Evolutionary conservation across 1,284 basidiomycete species (phyloP), one percentile per base, ranked within the genome.

Genomic region (Microbotryum lychnidis-dioicae): DNA sequence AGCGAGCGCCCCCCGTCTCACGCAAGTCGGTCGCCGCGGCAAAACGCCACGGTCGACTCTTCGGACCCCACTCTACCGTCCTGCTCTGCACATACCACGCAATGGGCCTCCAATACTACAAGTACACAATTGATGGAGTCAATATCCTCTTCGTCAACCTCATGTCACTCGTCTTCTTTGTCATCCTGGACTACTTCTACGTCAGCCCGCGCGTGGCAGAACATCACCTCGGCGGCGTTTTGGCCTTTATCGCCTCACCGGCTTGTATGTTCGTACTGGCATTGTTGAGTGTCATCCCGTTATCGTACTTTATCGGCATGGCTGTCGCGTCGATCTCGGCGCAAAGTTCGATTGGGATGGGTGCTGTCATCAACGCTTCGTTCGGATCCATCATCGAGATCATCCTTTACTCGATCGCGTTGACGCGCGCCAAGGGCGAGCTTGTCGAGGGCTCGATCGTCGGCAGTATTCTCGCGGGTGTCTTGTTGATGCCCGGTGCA

Each of bases 271-370:
- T 99, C 75, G 71, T 90, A 50, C 77, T 94, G 71, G 84, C 88
- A 68, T 80, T 99, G 42, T 83, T 89, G 21, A 91, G 88, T 69
- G 91, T 99, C 70, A 97, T 99, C 66, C 96, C 96, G 0, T 81
- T 99, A 8, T 93, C 90, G 8, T 99, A 98, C 80, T 99, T 66
- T 97, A 97, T 99, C 72, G 96, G 96, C 25, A 98, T 98, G 96
- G 96, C 96, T 2, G 96, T 99, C 60, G 96, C 96, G 1, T 93
- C 90, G 55, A 98, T 99, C 73, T 92, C 89, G 25, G 94, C 96
- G 0, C 96, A 98, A 75, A 94, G 90, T 0, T 92, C 88, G 18
- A 99, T 99, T 67, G 96, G 96, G 16, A 97, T 98, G 92, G 96
- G 96, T 65, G 96, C 96, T 0, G 94, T 98, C 70, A 98, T 99